Evolutionary conservation across 2,329 filamentous ascomycete genomes (phyloP).

Genomic region (Pseudocercospora macadamiae): DNA sequence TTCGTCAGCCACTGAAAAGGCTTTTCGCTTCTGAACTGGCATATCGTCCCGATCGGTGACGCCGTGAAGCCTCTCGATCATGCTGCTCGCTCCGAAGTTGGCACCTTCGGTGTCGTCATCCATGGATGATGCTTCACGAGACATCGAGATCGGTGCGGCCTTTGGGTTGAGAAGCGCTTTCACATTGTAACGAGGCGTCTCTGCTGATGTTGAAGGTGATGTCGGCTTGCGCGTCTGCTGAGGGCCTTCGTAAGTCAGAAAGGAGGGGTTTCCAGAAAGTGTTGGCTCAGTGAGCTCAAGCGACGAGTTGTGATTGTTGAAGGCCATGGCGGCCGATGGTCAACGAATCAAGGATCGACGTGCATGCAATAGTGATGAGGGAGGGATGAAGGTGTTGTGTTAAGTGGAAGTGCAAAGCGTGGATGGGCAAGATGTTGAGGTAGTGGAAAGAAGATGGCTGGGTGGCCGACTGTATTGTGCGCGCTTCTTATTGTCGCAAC

Average conservation of each 20-base stretch:
- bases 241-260: constrained; percentile 31
- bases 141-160: constrained; percentile 18
- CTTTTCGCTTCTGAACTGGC: constrained; percentile 67
- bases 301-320: neutral
- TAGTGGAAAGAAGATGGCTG: neutral
- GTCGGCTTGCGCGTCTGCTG: constrained; percentile 34
- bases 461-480: neutral
- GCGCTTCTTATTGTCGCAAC: neutral
- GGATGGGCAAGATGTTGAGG: neutral
- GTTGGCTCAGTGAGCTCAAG: constrained; percentile 19
- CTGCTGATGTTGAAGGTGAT: neutral
- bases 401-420: no score
- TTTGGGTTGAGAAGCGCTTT: constrained; percentile 30
- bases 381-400: no score
- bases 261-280: constrained; percentile 14
- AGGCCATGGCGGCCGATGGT: neutral
- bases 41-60: constrained; percentile 66
- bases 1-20: constrained; percentile 40
- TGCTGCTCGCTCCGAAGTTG: constrained; percentile 54
- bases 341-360: neutral
- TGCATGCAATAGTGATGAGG: neutral
- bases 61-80: constrained; percentile 77
- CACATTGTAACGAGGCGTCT: constrained; percentile 22
- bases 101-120: neutral
- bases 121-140: neutral